Base-by-base conservation (phyloP, 192 early-diverging fungal genomes). In the Linnemannia zychae region DNA sequence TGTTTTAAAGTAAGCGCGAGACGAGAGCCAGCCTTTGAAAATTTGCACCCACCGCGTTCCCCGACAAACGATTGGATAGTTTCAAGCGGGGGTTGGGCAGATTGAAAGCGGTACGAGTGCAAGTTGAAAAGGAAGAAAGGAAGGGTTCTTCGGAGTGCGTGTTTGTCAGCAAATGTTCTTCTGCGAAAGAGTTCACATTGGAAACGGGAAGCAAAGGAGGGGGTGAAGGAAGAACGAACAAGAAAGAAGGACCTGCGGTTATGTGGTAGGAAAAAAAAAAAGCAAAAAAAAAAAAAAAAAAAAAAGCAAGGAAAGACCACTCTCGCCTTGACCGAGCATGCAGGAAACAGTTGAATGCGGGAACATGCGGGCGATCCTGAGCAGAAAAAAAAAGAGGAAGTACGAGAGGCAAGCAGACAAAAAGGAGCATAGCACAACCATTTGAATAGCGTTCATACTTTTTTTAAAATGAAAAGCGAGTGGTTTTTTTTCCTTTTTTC, bases 321-420 rank as follows among this genome's bases (percentile, higher is more conserved):
- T 63, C 57, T 31, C n/a, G 57, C 57, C 57, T 63, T 63, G 57
- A 31, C 24, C 28, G 24, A 31, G 57, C 3, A 63, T 63, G 57
- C 57, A 31, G 57, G n/a, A 6, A 31, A 60, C n/a, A 22, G 28
- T 28, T 44, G 40, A 20, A 60, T 60, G 24, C 53, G 53, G 53
- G 57, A 63, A 28, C 11, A n/a, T 63, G 57, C 57, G 57, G 57
- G 28, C 57, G 57, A 63, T 63, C 57, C 57, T 63, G 57, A 31
- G 3, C 57, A 12, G 57, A 24, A 63, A 63, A 53, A 63, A 31
- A 63, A 12, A 24, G 24, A 63, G 13, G 57, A n/a, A 31, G 31
- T 63, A 24, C 57, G 28, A 63, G 28, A 57, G 13, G 24, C 24
- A n/a, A 63, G 57, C 4, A 6, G 28, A n/a, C n/a, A n/a, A n/a